Evolutionary conservation across 2,329 filamentous ascomycete genomes (phyloP).

Genomic region (Chrysoporthe deuterocubensis): DNA sequence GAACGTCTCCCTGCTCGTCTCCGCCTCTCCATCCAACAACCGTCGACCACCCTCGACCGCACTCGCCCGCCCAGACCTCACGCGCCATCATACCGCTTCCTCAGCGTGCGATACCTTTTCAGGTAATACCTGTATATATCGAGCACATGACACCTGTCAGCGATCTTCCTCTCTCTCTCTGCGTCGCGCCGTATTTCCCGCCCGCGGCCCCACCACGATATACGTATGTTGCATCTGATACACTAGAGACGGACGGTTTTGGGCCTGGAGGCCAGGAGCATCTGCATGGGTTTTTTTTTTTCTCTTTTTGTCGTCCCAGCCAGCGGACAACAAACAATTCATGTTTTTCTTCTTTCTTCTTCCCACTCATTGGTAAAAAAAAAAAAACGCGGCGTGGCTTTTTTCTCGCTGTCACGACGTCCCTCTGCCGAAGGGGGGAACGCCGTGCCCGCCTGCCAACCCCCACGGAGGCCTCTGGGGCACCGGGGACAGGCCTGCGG

Average conservation of each 20-base stretch:
- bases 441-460: neutral
- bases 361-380: neutral
- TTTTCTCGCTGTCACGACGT: neutral
- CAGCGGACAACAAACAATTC: conserved; percentile 15
- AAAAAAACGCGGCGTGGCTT: no score
- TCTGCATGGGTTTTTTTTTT: neutral
- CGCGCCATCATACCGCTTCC: conserved; percentile 72
- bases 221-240: neutral
- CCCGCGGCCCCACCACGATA: neutral
- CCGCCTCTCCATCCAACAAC: no score
- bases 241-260: neutral
- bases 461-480: neutral
- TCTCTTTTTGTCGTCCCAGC: neutral
- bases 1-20: no score
- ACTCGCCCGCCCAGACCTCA: conserved; percentile 29
- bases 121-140: conserved; percentile 74
- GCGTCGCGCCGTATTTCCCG: neutral
- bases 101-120: conserved; percentile 85
- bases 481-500: neutral
- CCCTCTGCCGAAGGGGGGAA: neutral
- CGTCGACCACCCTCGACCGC: no score
- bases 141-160: conserved; percentile 21
- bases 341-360: neutral
- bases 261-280: neutral
- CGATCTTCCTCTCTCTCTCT: neutral